Conservation (phyloP, 257 asterid genomes). For the Solanum rostratum region DNA sequence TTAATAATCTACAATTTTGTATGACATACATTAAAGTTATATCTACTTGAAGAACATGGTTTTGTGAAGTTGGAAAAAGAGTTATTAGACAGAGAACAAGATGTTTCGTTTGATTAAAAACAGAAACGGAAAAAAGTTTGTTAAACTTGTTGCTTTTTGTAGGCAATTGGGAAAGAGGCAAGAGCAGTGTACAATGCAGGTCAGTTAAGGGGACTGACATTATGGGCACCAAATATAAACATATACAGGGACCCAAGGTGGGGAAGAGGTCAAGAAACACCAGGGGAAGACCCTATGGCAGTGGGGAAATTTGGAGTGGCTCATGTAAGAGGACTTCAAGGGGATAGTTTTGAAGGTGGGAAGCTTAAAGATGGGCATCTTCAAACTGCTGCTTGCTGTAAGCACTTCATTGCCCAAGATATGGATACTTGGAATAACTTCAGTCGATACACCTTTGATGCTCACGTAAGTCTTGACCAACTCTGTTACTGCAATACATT, state of each 20-base stretch:
- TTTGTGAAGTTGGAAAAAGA: background rate
- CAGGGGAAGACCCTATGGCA: conserved; percentile 28
- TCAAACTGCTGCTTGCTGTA: conserved; percentile 70
- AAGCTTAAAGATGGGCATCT: conserved; percentile 26
- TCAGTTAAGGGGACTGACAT: conserved; percentile 26
- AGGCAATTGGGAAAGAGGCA: conserved; percentile 32
- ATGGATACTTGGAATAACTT: conserved; percentile 62
- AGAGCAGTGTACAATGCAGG: conserved; percentile 30
- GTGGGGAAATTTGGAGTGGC: conserved; percentile 22
- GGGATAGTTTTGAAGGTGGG: conserved; percentile 58
- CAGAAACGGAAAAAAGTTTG: too few relatives aligned
- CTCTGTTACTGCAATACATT: background rate
- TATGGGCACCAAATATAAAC: conserved; percentile 36
- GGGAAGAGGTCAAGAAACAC: conserved; percentile 39
- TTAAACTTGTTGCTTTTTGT: background rate
- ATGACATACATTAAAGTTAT: background rate
- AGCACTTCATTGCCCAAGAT: conserved; percentile 71
- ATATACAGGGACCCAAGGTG: conserved; percentile 34
- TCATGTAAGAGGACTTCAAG: conserved; percentile 68
- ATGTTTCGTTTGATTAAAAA: background rate
- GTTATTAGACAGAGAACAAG: background rate
- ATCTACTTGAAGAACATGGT: background rate
- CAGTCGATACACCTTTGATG: conserved; percentile 42
- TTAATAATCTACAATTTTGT: too few relatives aligned
- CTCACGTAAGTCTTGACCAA: conserved; percentile 23